Evolutionary conservation across 176 grass and related monocot genomes (phyloP).

Genomic region (Dactylis glomerata): DNA sequence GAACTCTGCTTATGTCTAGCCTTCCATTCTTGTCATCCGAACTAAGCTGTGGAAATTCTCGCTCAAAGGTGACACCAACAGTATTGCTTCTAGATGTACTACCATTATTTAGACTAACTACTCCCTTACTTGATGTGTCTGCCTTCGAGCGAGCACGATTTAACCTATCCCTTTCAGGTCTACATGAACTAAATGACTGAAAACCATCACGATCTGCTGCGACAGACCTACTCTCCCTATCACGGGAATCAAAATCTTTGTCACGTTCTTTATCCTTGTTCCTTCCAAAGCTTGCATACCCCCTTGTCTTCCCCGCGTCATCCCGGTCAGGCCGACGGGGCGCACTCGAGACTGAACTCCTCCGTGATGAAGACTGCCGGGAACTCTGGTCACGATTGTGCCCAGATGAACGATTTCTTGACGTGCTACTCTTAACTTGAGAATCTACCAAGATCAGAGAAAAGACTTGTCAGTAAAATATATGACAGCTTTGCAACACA

Average conservation of each 20-base stretch:
- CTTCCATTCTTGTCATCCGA: constrained; percentile 45
- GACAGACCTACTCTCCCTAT: constrained; percentile 48
- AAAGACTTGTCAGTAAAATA: constrained; percentile 19
- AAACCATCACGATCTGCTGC: constrained; percentile 35
- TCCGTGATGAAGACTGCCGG: constrained; percentile 26
- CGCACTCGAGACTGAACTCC: constrained; percentile 44
- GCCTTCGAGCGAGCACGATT: constrained; percentile 31
- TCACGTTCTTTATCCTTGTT: constrained; percentile 50
- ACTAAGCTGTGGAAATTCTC: constrained; percentile 66
- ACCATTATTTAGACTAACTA: constrained; percentile 38
- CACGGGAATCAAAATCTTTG: constrained; percentile 44
- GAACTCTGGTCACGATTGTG: constrained; percentile 34
- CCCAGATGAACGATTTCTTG: constrained; percentile 38
- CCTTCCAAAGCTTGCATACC: constrained; percentile 61
- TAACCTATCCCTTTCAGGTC: constrained; percentile 52
- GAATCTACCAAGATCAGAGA: constrained; percentile 38
- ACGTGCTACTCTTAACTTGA: constrained; percentile 38
- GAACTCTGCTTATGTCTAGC: constrained; percentile 38
- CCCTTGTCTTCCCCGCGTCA: constrained; percentile 46
- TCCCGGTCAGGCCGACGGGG: constrained; percentile 33
- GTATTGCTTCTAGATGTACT: constrained; percentile 32
- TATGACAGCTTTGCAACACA: constrained; percentile 22
- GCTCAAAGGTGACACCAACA: constrained; percentile 46
- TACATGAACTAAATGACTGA: constrained; percentile 44
- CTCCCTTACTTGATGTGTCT: constrained; percentile 48